phyloP scores from a whole-genome alignment of 345 rosid genomes.

The Pugionium dolabratum region DNA sequence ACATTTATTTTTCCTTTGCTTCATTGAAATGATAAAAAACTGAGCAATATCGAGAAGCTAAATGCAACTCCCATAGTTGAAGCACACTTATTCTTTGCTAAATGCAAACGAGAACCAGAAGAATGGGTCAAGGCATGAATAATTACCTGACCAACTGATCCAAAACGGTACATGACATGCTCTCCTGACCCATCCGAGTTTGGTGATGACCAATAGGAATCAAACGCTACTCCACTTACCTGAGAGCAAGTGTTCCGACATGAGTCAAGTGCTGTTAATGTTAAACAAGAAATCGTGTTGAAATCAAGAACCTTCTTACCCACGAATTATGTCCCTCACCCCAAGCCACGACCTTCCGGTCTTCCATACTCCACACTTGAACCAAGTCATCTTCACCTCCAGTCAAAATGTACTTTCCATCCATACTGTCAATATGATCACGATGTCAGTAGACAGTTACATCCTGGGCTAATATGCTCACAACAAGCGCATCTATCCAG shows the following conservation, averaged over 20 bases:
- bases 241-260: slow-evolving; percentile 47
- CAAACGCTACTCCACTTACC: slow-evolving; percentile 99
- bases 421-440: slow-evolving; percentile 64
- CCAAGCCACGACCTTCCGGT: slow-evolving; percentile 98
- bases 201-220: slow-evolving; percentile 91
- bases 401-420: slow-evolving; percentile 91
- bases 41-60: slow-evolving; percentile 9
- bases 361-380: slow-evolving; percentile 99
- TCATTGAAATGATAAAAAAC: not conserved
- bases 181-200: slow-evolving; percentile 84
- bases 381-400: slow-evolving; percentile 99
- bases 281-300: not conserved
- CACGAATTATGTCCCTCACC: slow-evolving; percentile 99
- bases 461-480: slow-evolving; percentile 3
- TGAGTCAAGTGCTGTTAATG: slow-evolving; percentile 22
- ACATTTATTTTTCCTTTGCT: no score
- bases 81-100: not conserved
- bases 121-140: not conserved
- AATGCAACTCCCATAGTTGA: not conserved
- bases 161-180: slow-evolving; percentile 89
- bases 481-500: not conserved
- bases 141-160: slow-evolving; percentile 98
- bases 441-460: slow-evolving; percentile 9
- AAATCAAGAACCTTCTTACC: slow-evolving; percentile 61
- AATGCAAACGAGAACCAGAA: slow-evolving; percentile 5